phyloP scores from a whole-genome alignment of 2,329 filamentous ascomycete species.

The Dothidotthia symphoricarpi region DNA sequence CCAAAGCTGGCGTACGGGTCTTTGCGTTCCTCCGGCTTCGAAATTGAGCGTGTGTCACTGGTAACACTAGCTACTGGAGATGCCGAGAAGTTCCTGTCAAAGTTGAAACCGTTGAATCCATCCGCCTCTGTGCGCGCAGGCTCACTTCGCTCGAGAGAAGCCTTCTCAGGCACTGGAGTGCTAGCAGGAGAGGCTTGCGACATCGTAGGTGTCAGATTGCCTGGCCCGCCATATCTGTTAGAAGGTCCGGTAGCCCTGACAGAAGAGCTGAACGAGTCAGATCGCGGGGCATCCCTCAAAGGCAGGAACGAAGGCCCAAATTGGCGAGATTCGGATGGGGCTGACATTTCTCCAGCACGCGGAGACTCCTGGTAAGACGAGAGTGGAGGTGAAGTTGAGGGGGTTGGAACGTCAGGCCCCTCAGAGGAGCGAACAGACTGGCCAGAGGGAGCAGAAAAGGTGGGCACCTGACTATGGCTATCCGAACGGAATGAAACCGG shows the following conservation, averaged over 20 bases:
- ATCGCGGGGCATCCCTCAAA: conserved; percentile 56
- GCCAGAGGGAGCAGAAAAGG: conserved; percentile 43
- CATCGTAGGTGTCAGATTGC: conserved; percentile 50
- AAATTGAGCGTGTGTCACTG: conserved; percentile 39
- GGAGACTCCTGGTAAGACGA: conserved; percentile 55
- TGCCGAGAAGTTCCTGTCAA: conserved; percentile 40
- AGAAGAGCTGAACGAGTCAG: conserved; percentile 72
- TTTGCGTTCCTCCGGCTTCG: conserved; percentile 39
- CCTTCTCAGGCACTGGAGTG: conserved; percentile 55
- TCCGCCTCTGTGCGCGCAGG: conserved; percentile 38
- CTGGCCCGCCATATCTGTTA: conserved; percentile 58
- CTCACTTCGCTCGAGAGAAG: conserved; percentile 34
- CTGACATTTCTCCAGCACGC: conserved; percentile 57
- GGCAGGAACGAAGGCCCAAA: conserved; percentile 75
- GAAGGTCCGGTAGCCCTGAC: conserved; percentile 73
- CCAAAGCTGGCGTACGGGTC: conserved; percentile 44
- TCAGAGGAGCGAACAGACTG: conserved; percentile 47
- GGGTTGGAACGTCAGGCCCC: conserved; percentile 56
- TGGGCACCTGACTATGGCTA: conserved; percentile 38
- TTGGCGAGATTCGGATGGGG: conserved; percentile 71
- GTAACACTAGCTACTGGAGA: conserved; percentile 43
- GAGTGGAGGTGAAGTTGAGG: conserved; percentile 62
- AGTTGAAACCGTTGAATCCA: conserved; percentile 37
- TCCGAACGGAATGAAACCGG: conserved; percentile 63
- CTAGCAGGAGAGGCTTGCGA: conserved; percentile 44